Conservation (phyloP, 192 early-diverging fungal genomes). For the Podila epicladia region DNA sequence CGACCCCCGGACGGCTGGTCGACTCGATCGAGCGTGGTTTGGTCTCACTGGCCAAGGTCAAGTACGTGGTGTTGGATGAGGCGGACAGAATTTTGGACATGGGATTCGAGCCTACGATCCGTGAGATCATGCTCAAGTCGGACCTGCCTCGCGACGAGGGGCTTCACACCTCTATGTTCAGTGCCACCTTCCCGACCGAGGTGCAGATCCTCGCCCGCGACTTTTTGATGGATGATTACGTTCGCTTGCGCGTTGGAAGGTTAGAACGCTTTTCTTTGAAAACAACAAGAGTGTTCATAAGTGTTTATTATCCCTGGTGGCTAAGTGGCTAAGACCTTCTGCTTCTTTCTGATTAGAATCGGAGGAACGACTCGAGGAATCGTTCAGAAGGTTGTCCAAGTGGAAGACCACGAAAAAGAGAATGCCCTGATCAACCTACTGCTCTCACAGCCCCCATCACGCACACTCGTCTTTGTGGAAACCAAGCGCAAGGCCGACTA, state of each 20-base stretch:
- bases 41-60: slow-evolving; percentile 78
- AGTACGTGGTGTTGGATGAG: slow-evolving; percentile 81
- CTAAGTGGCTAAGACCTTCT: not conserved
- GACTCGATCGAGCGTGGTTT: slow-evolving; percentile 90
- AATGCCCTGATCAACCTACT: slow-evolving; percentile 67
- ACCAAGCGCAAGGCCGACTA: slow-evolving; percentile 86
- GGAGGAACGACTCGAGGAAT: slow-evolving; percentile 90
- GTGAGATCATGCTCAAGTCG: slow-evolving; percentile 78
- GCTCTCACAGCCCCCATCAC: slow-evolving; percentile 61
- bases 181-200: slow-evolving; percentile 92
- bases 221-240: slow-evolving; percentile 86
- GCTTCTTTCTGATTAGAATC: slow-evolving; percentile 58
- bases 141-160: slow-evolving; percentile 76
- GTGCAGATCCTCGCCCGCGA: slow-evolving; percentile 94
- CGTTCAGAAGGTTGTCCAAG: slow-evolving; percentile 80
- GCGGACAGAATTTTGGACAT: slow-evolving; percentile 95
- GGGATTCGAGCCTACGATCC: slow-evolving; percentile 96
- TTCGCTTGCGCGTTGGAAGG: slow-evolving; percentile 85
- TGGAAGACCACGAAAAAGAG: slow-evolving; percentile 75
- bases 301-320: not conserved
- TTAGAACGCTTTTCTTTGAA: not conserved
- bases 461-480: slow-evolving; percentile 87
- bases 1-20: slow-evolving; percentile 93
- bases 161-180: slow-evolving; percentile 96
- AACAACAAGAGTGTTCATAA: not conserved